A percentile compares a stretch with the other conserved stretches of the same genome.
phyloP scores from a whole-genome alignment of 2,329 filamentous ascomycete species.

The Didymella keratinophila region DNA sequence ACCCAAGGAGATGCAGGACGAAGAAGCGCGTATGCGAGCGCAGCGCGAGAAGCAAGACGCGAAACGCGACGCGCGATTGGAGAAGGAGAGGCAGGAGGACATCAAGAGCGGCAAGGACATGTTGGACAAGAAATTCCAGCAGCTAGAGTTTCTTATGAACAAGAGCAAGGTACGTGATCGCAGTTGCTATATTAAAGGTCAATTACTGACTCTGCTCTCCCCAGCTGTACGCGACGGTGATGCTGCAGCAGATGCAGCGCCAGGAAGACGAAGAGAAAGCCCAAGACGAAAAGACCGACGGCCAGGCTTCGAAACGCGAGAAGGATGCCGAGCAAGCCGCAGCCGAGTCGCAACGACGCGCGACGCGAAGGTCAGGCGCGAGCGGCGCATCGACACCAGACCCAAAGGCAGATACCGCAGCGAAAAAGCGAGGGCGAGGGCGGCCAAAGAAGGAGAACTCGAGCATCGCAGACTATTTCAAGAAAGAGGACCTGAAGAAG shows the following conservation, averaged over 20 bases:
- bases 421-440: slow-evolving; percentile 45
- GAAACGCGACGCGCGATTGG: slow-evolving; percentile 55
- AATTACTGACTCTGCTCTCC: slow-evolving; percentile 12
- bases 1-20: slow-evolving; percentile 54
- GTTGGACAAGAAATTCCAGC: slow-evolving; percentile 61
- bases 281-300: slow-evolving; percentile 56
- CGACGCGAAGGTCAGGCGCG: slow-evolving; percentile 52
- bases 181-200: not conserved
- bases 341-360: slow-evolving; percentile 55
- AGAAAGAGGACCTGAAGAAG: slow-evolving; percentile 64
- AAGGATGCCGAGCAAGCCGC: slow-evolving; percentile 57
- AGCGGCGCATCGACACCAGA: slow-evolving; percentile 26
- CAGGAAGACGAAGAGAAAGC: slow-evolving; percentile 58
- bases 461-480: slow-evolving; percentile 67
- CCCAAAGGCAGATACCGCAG: slow-evolving; percentile 28
- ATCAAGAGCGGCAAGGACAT: slow-evolving; percentile 55
- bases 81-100: slow-evolving; percentile 56
- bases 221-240: slow-evolving; percentile 59
- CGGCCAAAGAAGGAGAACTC: slow-evolving; percentile 50
- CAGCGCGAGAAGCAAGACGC: slow-evolving; percentile 55
- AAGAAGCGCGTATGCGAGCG: slow-evolving; percentile 56
- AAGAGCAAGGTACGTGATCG: slow-evolving; percentile 55
- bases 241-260: slow-evolving; percentile 62
- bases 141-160: slow-evolving; percentile 60
- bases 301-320: slow-evolving; percentile 56